Base-by-base conservation (phyloP, 768 basidiomycete genomes). In the Boletus bicolor region DNA sequence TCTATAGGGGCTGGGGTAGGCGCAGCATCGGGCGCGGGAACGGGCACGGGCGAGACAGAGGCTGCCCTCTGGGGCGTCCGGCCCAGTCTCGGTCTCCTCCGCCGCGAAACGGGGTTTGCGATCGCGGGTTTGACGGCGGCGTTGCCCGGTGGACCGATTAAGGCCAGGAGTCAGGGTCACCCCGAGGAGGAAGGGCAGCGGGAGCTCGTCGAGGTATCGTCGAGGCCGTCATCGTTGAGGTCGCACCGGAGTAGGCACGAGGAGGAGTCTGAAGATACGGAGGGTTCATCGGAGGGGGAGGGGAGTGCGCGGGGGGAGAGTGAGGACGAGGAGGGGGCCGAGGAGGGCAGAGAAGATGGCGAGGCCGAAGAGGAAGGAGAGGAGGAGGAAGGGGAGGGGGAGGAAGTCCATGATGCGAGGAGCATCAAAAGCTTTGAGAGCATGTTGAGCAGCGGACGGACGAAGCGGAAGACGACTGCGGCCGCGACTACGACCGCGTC, bases 351-450 rank as follows among this genome's bases (percentile, higher is more conserved):
- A 30, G 50, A 67, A 10, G 59, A 63, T 3, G 64, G 71, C 1
- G 72, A 69, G 8, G 72, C 68, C 2, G 57, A 55, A 0, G 68
- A 53, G 0, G 70, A 65, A 1, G 73, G 11, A 7, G 61, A 53
- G 5, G 69, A 60, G 24, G 71, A 62, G 15, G 73, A 67, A 3
- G 66, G 70, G 1, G 73, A 68, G 2, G 75, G 69, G 2, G 62
- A 42, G 2, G 58, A 52, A 5, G 68, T 61, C 44, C 72, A 77
- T 54, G 91, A 92, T 69, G 63, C 83, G 42, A 77, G 87, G 72
- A 93, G 91, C 62, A 89, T 94, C 51, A 75, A 83, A 60, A 94
- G 92, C 68, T 93, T 95, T 64, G 87, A 86, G 75, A 93, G 82
- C 60, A 93, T 92, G 91, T 75, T 92, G 78, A 84, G 76, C 37